Evolutionary conservation across 148 eudicot species (phyloP).

Genomic region (Rhododendron griersonianum): DNA sequence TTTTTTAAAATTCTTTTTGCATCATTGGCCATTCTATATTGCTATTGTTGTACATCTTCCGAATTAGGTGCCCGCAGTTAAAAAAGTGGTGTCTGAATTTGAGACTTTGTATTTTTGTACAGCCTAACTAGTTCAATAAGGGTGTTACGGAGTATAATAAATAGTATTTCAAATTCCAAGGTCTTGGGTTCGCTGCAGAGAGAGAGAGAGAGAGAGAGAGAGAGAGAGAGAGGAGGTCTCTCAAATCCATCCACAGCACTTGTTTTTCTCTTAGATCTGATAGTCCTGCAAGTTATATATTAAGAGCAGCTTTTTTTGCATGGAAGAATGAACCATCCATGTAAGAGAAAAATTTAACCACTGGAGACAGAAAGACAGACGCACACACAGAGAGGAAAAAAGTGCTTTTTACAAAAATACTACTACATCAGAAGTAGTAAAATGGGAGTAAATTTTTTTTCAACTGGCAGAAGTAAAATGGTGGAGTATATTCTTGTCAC

Average conservation of each 20-base stretch:
- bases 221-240: neutral
- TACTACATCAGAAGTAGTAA: neutral
- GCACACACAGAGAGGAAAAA: neutral
- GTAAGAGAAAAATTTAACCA: conserved; percentile 11
- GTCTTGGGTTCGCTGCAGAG: conserved; percentile 4
- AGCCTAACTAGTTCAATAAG: neutral
- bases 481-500: neutral
- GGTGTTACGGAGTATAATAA: conserved; percentile 3
- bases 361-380: neutral
- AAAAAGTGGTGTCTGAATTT: neutral
- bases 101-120: neutral
- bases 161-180: conserved; percentile 41
- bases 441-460: neutral
- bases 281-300: conserved; percentile 27
- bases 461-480: neutral
- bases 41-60: neutral
- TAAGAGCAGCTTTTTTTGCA: conserved; percentile 25
- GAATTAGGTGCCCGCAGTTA: neutral
- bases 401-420: neutral
- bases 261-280: conserved; percentile 35
- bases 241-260: conserved; percentile 16
- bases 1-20: neutral
- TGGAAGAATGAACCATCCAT: conserved; percentile 29
- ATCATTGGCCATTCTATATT: neutral
- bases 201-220: neutral